Conservation (phyloP, 2,329 filamentous ascomycete species). For the Claviceps quebecensis region DNA sequence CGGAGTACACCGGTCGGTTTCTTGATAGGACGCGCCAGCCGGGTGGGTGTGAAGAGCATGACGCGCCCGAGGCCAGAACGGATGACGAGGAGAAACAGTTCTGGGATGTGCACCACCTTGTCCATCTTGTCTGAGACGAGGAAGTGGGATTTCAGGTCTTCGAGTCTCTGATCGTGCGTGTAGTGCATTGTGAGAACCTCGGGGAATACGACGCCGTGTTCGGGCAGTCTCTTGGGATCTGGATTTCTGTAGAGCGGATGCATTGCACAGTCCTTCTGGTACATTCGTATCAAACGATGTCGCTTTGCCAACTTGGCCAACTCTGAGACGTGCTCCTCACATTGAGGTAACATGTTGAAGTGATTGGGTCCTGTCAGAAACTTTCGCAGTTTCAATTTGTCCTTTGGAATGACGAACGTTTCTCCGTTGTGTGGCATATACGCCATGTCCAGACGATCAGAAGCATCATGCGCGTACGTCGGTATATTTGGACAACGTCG, state of each 20-base stretch:
- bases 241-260: constrained; percentile 16
- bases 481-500: not conserved
- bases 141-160: constrained; percentile 14
- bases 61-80: constrained; percentile 55
- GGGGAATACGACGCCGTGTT: constrained; percentile 19
- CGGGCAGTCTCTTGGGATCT: constrained; percentile 9
- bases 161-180: constrained; percentile 10
- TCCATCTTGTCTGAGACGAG: constrained; percentile 31
- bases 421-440: constrained; percentile 22
- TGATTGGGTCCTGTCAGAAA: constrained; percentile 11
- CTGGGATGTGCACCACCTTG: constrained; percentile 50
- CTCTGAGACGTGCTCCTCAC: not conserved
- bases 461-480: not conserved
- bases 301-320: constrained; percentile 7
- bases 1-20: constrained; percentile 13
- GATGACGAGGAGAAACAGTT: constrained; percentile 54
- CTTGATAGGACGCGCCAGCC: constrained; percentile 14
- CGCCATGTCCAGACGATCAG: constrained; percentile 16
- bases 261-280: constrained; percentile 34
- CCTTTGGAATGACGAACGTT: constrained; percentile 8
- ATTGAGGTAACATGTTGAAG: constrained; percentile 6
- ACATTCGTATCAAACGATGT: constrained; percentile 32
- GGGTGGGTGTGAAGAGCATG: constrained; percentile 43
- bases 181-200: constrained; percentile 15
- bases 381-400: constrained; percentile 5